Evolutionary conservation across 257 asterid genomes (phyloP).

Genomic region (Fraxinus americana): DNA sequence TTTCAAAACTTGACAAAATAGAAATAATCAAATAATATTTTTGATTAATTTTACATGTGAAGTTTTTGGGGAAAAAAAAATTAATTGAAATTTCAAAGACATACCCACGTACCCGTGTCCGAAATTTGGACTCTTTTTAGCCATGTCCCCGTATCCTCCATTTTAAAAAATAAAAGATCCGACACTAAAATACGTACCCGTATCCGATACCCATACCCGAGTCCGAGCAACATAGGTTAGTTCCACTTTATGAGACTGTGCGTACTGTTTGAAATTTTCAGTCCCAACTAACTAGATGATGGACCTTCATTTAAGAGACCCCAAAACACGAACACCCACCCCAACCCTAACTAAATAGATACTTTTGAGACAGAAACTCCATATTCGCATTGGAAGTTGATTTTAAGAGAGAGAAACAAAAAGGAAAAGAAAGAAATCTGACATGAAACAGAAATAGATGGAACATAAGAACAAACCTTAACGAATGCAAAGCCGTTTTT

Average conservation of each 20-base stretch:
- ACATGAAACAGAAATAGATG: slow-evolving; percentile 13
- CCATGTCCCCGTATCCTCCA: too few species aligned
- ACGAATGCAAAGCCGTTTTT: slow-evolving; percentile 89
- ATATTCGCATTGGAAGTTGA: background rate
- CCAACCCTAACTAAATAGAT: background rate
- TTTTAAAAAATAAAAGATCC: too few species aligned
- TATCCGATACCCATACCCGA: too few species aligned
- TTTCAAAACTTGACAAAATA: too few species aligned
- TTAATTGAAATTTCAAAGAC: too few species aligned
- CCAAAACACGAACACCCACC: background rate
- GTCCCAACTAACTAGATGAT: slow-evolving; percentile 12
- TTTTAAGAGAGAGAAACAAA: background rate
- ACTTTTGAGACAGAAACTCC: background rate
- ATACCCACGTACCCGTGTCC: too few species aligned
- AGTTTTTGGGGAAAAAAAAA: too few species aligned
- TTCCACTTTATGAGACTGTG: background rate
- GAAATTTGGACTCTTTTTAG: too few species aligned
- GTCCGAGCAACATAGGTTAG: too few species aligned
- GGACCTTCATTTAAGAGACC: slow-evolving; percentile 12
- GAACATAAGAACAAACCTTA: slow-evolving; percentile 54
- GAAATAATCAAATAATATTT: too few species aligned
- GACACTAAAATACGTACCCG: too few species aligned
- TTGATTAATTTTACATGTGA: too few species aligned
- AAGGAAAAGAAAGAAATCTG: slow-evolving; percentile 11
- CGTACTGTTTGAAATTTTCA: background rate